phyloP scores from a whole-genome alignment of 2,329 filamentous ascomycete species.

The Tympanopsis confertula region DNA sequence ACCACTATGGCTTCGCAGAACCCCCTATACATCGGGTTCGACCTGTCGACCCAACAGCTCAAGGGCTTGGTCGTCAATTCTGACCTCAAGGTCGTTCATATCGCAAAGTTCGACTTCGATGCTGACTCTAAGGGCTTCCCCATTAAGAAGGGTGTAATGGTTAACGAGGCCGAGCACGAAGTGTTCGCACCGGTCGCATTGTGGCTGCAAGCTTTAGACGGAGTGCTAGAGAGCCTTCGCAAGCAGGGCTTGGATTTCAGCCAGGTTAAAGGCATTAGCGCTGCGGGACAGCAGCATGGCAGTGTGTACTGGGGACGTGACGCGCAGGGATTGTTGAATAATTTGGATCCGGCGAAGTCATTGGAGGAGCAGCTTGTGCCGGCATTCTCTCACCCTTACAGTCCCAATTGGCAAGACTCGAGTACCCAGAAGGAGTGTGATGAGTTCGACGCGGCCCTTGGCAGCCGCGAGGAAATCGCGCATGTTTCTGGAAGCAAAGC shows the following conservation, averaged over 20 bases:
- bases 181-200: conserved; percentile 87
- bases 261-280: conserved; percentile 71
- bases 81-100: conserved; percentile 65
- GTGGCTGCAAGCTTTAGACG: conserved; percentile 87
- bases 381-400: conserved; percentile 74
- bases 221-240: conserved; percentile 65
- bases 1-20: conserved; percentile 11
- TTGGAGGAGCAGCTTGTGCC: conserved; percentile 62
- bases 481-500: conserved; percentile 79
- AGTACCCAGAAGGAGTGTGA: conserved; percentile 90
- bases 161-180: conserved; percentile 71
- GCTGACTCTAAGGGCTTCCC: conserved; percentile 65
- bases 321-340: conserved; percentile 52
- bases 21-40: conserved; percentile 80
- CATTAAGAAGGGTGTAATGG: conserved; percentile 77
- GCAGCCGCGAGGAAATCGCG: conserved; percentile 57
- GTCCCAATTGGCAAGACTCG: conserved; percentile 96
- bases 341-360: conserved; percentile 44
- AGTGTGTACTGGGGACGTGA: conserved; percentile 82
- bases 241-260: conserved; percentile 61
- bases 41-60: conserved; percentile 91
- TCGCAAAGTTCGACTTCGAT: conserved; percentile 93
- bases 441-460: conserved; percentile 66
- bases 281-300: conserved; percentile 92
- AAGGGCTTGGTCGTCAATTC: conserved; percentile 86